Evolutionary conservation across 1,139 yeast species (phyloP), one percentile per base, ranked within the genome.

Genomic region (Pichia sp.): DNA sequence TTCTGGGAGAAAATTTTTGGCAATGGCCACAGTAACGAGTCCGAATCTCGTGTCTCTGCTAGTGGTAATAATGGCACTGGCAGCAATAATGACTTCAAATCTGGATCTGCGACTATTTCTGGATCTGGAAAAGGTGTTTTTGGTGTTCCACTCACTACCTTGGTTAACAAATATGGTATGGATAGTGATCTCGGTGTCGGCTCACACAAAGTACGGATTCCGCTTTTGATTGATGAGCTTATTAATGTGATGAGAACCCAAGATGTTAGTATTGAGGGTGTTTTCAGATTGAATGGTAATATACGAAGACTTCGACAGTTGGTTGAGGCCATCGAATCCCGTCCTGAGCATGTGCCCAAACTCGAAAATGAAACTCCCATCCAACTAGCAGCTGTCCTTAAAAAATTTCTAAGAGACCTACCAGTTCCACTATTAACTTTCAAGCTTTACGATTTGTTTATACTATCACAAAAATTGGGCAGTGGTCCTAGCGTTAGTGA

Each of bases 231-330:
- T 52, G 98, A 93, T 66, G 98, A 93, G 65, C 75, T 92, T 16
- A 81, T 95, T 48, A 81, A 82, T 50, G 89, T 96, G 1, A 81
- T 95, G 74, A 81, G 89, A 56, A 95, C 88, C 57, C 90, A 89
- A 76, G 98, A 93, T 72, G 85, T 95, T 89, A 88, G 97, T 3
- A 93, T 90, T 23, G 99, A 93, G 71, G 99, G 99, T 56, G 87
- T 95, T 8, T 95, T 95, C 76, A 80, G 99, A 65, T 87, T 92
- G 67, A 95, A 95, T 68, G 99, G 99, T 66, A 95, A 95, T 66
- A 93, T 95, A 65, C 84, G 92, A 64, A 80, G 88, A 49, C 75
- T 93, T 52, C 82, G 87, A 61, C 90, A 85, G 62, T 74, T 92
- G 57, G 81, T 92, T 0, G 90, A 84, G 52, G 80, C 77, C 57